A percentile compares a stretch with the other conserved stretches of the same genome.
These are phyloP conservation scores for Sutorius eximius DNA, from an alignment of 1,284 basidiomycete species.

Conservation along the genomic window DNA sequence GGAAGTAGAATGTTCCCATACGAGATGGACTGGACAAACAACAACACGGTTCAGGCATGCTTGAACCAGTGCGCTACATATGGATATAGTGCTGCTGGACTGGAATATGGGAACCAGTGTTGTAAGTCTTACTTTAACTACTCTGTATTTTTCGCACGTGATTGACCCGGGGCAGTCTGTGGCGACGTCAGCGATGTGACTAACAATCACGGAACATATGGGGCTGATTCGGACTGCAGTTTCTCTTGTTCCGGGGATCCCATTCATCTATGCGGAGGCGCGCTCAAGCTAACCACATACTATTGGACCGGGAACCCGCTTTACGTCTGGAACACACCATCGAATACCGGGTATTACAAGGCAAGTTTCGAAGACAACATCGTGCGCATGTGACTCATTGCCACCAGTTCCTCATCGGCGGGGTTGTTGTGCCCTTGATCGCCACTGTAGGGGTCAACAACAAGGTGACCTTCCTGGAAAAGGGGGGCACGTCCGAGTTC, in stretches of 20 bases:
- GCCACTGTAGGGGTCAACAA: slow-evolving; percentile 74
- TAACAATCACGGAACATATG: slow-evolving; percentile 41
- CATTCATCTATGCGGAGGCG: slow-evolving; percentile 61
- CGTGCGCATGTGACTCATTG: neutral
- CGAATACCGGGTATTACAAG: slow-evolving; percentile 65
- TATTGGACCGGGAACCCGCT: slow-evolving; percentile 55
- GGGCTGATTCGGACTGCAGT: slow-evolving; percentile 52
- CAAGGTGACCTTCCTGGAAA: slow-evolving; percentile 77
- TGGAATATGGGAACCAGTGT: slow-evolving; percentile 63
- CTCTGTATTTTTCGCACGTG: neutral
- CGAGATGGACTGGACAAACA: slow-evolving; percentile 55
- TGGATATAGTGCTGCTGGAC: slow-evolving; percentile 64
- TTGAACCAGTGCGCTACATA: slow-evolving; percentile 62
- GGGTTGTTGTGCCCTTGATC: slow-evolving; percentile 68
- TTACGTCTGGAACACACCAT: slow-evolving; percentile 62
- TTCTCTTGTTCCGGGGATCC: slow-evolving; percentile 68
- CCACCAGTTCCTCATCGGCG: slow-evolving; percentile 56
- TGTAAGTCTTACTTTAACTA: slow-evolving; percentile 44
- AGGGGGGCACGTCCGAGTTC: slow-evolving; percentile 52
- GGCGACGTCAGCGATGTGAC: slow-evolving; percentile 61
- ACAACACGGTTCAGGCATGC: slow-evolving; percentile 62
- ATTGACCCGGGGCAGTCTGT: slow-evolving; percentile 43
- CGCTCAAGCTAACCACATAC: slow-evolving; percentile 52
- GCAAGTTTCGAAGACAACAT: slow-evolving; percentile 35
- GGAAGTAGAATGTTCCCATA: slow-evolving; percentile 54